phyloP scores from a whole-genome alignment of 1,284 basidiomycete species.

The Boletus sp. region DNA sequence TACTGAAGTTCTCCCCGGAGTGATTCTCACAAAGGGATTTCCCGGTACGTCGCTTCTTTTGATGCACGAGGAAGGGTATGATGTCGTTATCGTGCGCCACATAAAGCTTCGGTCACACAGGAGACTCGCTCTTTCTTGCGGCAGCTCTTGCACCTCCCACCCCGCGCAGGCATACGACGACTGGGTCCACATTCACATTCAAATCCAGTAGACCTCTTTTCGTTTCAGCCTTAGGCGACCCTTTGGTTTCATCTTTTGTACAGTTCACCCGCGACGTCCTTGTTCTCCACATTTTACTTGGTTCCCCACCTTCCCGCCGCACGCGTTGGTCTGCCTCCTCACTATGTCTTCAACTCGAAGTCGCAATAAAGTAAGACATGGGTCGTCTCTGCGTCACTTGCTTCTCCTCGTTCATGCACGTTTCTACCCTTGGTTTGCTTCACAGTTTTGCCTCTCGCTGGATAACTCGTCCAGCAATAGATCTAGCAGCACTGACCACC shows the following conservation, averaged over 20 bases:
- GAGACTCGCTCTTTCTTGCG: constrained; percentile 4
- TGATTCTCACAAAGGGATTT: constrained; percentile 24
- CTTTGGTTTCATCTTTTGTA: neutral
- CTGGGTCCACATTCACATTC: constrained; percentile 12
- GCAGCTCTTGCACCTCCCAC: constrained; percentile 12
- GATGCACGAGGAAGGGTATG: constrained; percentile 24
- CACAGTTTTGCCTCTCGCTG: constrained; percentile 27
- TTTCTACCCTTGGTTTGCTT: too few species aligned
- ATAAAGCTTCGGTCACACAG: constrained; percentile 20
- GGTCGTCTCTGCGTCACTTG: neutral
- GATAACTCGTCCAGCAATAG: constrained; percentile 15
- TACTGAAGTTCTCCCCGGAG: neutral
- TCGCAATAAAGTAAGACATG: constrained; percentile 22
- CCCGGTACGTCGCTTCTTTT: constrained; percentile 25
- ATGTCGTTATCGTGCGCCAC: constrained; percentile 18
- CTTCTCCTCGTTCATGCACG: constrained; percentile 1
- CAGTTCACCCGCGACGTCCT: neutral
- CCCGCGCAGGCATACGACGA: constrained; percentile 24
- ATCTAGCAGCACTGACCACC: constrained; percentile 12
- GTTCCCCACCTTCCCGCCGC: neutral
- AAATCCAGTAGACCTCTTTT: neutral
- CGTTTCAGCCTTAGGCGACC: neutral
- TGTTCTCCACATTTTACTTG: neutral
- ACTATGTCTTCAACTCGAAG: constrained; percentile 20
- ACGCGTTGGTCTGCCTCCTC: neutral